These are phyloP conservation scores for Talaromyces sp. DNA, from an alignment of 2,329 filamentous ascomycete genomes.

Conservation along the genomic window DNA sequence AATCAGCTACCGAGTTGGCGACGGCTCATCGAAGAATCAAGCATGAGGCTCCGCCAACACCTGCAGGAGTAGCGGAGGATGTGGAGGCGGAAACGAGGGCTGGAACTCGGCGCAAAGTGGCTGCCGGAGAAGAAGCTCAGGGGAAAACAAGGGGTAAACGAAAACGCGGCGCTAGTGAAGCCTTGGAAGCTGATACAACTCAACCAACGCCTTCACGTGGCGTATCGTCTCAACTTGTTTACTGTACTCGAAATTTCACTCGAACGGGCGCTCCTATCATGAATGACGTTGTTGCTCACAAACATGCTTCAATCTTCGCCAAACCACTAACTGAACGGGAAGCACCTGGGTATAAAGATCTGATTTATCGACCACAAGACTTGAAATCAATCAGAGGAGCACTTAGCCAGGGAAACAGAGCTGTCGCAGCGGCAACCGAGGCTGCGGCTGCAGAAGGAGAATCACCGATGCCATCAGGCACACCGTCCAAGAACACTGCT, in stretches of 20 bases:
- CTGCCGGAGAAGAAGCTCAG: constrained; percentile 28
- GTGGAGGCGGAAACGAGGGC: constrained; percentile 33
- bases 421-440: constrained; percentile 45
- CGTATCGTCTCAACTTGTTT: constrained; percentile 38
- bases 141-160: constrained; percentile 38
- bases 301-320: constrained; percentile 76
- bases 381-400: constrained; percentile 74
- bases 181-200: constrained; percentile 31
- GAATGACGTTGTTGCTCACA: constrained; percentile 74
- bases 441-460: constrained; percentile 63
- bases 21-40: constrained; percentile 30
- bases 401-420: constrained; percentile 54
- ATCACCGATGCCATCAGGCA: constrained; percentile 36
- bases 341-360: constrained; percentile 71
- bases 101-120: constrained; percentile 31
- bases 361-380: constrained; percentile 73
- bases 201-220: constrained; percentile 30
- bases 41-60: constrained; percentile 37
- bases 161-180: constrained; percentile 41
- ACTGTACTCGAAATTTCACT: constrained; percentile 52
- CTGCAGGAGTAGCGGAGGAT: constrained; percentile 34
- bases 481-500: constrained; percentile 42
- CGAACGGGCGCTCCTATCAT: constrained; percentile 70
- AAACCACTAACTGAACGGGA: constrained; percentile 71
- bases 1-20: constrained; percentile 25